Evolutionary conservation across 2,329 filamentous ascomycete species (phyloP), one percentile per base, ranked within the genome.

Genomic region (Monilinia aucupariae): DNA sequence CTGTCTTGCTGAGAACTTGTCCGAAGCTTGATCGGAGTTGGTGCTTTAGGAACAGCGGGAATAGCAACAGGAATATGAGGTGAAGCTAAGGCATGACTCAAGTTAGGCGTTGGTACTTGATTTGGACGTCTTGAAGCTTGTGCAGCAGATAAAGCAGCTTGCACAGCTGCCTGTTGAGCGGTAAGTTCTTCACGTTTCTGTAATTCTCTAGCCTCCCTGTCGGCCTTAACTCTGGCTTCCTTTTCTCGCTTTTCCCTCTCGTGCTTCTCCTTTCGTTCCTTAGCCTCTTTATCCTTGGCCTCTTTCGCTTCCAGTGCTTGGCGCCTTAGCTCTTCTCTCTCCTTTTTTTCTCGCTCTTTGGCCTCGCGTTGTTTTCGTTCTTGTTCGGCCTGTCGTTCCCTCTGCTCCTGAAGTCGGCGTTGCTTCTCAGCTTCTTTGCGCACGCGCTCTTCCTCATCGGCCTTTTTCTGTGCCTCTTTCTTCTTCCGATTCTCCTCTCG

Each of bases 401-500:
- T 86, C 74, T 96, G 91, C 72, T 97, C 92, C 71, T 91, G 88
- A 62, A 89, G 79, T 55, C 90, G 86, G 66, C 87, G 87, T 73
- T 88, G 84, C 72, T 89, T 90, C 71, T 97, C 93, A 4, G 88
- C 88, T 73, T 97, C 93, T 75, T 92, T 96, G 62, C 87, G 85
- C 64, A 87, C 79, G 59, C 88, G 87, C 70, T 96, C 92, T 71
- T 97, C 93, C 72, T 97, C 94, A 67, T 91, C 91, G 34, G 90
- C 89, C 75, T 90, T 96, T 75, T 88, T 91, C 75, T 96, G 91
- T 4, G 90, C 89, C 73, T 99, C 94, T 71, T 88, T 91, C 78
- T 96, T 96, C 78, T 87, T 91, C 53, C 91, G 86, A 75, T 92
- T 93, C 77, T 97, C 93, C 73, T 99, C 94, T 50, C 88, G 87